Evolutionary conservation across 768 basidiomycete species (phyloP).

Genomic region (Russula lepida): DNA sequence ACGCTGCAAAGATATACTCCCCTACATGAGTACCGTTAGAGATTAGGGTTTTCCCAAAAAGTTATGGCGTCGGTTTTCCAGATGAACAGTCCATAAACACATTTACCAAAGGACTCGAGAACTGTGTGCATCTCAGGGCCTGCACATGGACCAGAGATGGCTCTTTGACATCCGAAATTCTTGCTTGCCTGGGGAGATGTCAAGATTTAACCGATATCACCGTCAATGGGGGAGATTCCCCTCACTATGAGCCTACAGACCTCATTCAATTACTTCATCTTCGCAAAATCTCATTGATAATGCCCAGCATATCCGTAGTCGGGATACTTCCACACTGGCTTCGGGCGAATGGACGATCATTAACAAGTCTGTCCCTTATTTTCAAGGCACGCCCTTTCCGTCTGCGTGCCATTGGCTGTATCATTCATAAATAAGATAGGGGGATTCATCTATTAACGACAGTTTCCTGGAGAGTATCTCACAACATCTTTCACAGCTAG

Average conservation of each 20-base stretch:
- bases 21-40: slow-evolving; percentile 33
- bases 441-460: slow-evolving; percentile 53
- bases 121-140: slow-evolving; percentile 51
- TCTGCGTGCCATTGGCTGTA: background rate
- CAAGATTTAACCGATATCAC: slow-evolving; percentile 47
- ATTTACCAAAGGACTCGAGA: slow-evolving; percentile 45
- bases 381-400: slow-evolving; percentile 48
- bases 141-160: slow-evolving; percentile 81
- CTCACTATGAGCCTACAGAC: slow-evolving; percentile 44
- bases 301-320: slow-evolving; percentile 56
- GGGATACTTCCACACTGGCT: slow-evolving; percentile 46
- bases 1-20: background rate
- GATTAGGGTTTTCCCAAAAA: slow-evolving; percentile 67
- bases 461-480: slow-evolving; percentile 42
- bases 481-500: slow-evolving; percentile 40
- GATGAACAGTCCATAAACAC: slow-evolving; percentile 29
- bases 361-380: slow-evolving; percentile 54
- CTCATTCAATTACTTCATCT: slow-evolving; percentile 46
- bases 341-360: slow-evolving; percentile 32
- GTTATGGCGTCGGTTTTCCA: slow-evolving; percentile 27
- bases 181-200: slow-evolving; percentile 42
- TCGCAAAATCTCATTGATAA: slow-evolving; percentile 55
- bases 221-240: slow-evolving; percentile 57
- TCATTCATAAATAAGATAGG: slow-evolving; percentile 30
- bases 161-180: slow-evolving; percentile 51